Conservation (phyloP, 768 basidiomycete genomes). For the Plicaturopsis crispa region DNA sequence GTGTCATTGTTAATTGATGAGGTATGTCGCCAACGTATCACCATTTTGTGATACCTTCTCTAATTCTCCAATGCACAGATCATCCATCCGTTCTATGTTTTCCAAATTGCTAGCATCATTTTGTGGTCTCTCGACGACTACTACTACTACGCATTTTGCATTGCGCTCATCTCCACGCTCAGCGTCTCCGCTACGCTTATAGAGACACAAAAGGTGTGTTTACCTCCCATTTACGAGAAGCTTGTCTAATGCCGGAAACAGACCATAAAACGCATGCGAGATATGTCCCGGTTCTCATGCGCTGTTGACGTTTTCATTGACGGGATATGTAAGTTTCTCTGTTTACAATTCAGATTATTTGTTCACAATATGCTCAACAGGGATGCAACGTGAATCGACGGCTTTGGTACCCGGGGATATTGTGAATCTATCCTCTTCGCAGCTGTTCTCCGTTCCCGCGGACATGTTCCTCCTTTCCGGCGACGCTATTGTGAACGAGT, state of each 20-base stretch:
- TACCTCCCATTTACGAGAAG: conserved; percentile 5
- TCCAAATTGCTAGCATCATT: conserved; percentile 92
- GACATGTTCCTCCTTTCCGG: conserved; percentile 91
- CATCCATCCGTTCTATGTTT: conserved; percentile 97
- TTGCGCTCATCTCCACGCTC: conserved; percentile 80
- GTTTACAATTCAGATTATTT: conserved; percentile 1
- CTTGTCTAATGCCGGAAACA: no score
- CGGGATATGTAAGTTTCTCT: conserved; percentile 52
- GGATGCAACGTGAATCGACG: conserved; percentile 65
- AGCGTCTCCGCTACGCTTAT: conserved; percentile 83
- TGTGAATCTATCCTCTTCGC: conserved; percentile 76
- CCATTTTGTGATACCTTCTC: conserved; percentile 1
- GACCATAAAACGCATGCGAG: conserved; percentile 91
- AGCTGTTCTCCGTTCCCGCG: conserved; percentile 71
- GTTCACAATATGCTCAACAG: conserved; percentile 26
- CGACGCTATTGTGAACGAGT: conserved; percentile 97
- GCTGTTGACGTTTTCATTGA: conserved; percentile 63
- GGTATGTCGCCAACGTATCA: conserved; percentile 47
- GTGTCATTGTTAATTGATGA: conserved; percentile 80
- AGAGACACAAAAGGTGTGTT: conserved; percentile 82
- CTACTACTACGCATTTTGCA: conserved; percentile 96
- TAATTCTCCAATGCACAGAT: conserved; percentile 37
- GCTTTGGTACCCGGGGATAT: conserved; percentile 89
- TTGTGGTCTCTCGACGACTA: conserved; percentile 96
- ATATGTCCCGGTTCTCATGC: conserved; percentile 91